Conservation (phyloP, 331 rosid species). For the Pyracantha coccinea region DNA sequence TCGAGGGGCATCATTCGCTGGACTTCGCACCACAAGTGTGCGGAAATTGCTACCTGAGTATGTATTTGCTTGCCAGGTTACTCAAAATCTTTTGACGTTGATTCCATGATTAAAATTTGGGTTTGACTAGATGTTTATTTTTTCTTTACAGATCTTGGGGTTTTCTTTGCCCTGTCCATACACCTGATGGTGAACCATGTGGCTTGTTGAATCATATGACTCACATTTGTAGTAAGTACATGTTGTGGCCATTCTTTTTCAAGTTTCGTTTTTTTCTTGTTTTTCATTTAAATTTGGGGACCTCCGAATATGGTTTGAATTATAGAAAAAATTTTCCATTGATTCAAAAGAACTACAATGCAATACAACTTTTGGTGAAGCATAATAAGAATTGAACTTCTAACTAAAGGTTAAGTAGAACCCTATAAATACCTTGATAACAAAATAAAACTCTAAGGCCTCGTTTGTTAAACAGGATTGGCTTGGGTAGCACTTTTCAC, state of each 20-base stretch:
- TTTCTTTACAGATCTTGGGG: slow-evolving; percentile 80
- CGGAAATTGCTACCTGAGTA: slow-evolving; percentile 95
- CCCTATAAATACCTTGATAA: neutral
- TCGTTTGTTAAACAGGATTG: neutral
- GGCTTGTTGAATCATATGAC: slow-evolving; percentile 96
- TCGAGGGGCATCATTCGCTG: slow-evolving; percentile 97
- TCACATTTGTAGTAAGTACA: slow-evolving; percentile 57
- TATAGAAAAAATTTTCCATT: no score
- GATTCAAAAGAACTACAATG: neutral
- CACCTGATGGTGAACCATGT: slow-evolving; percentile 99
- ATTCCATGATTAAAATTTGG: neutral
- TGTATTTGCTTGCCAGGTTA: slow-evolving; percentile 20
- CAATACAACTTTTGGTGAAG: neutral
- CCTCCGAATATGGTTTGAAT: neutral
- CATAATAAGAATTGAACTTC: neutral
- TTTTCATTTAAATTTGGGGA: neutral
- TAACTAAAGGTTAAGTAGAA: neutral
- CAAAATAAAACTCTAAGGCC: neutral
- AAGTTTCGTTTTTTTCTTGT: no score
- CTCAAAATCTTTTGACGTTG: neutral
- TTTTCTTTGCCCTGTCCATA: slow-evolving; percentile 96
- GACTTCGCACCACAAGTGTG: slow-evolving; percentile 91
- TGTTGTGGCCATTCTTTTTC: neutral
- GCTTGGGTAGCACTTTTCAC: neutral
- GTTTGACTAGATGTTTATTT: neutral